phyloP scores from a whole-genome alignment of 75 land plant genomes.

The Chamaecyparis obtusa region DNA sequence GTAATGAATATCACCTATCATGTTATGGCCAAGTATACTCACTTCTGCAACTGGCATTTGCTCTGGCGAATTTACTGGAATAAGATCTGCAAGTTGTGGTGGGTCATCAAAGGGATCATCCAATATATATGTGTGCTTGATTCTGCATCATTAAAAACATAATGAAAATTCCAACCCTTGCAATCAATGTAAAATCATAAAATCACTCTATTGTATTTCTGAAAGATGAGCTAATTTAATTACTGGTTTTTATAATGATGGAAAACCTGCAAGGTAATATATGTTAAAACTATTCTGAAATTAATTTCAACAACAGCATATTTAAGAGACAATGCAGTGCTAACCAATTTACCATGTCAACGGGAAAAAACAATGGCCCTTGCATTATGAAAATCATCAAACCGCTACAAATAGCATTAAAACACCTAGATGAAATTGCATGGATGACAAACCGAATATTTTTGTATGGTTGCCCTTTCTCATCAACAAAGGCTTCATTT shows the following conservation, averaged over 20 bases:
- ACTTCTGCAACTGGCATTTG: slow-evolving; percentile 86
- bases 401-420: neutral
- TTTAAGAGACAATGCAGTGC: neutral
- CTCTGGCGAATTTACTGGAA: slow-evolving; percentile 89
- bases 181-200: neutral
- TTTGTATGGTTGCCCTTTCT: slow-evolving; percentile 76
- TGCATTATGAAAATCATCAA: neutral
- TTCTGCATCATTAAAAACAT: slow-evolving; percentile 32
- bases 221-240: neutral
- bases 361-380: neutral
- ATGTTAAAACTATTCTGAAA: neutral
- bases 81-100: slow-evolving; percentile 73
- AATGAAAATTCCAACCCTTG: neutral
- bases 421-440: neutral
- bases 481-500: slow-evolving; percentile 97
- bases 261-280: neutral
- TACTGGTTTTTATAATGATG: slow-evolving; percentile 5
- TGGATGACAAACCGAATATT: slow-evolving; percentile 66
- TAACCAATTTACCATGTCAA: neutral
- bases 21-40: neutral
- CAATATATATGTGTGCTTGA: slow-evolving; percentile 84
- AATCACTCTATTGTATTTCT: neutral
- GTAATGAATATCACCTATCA: neutral
- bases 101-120: slow-evolving; percentile 99
- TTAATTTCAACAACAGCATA: neutral